Evolutionary conservation across 2,329 filamentous ascomycete species (phyloP).

Genomic region (Didymosphaeria variabile): DNA sequence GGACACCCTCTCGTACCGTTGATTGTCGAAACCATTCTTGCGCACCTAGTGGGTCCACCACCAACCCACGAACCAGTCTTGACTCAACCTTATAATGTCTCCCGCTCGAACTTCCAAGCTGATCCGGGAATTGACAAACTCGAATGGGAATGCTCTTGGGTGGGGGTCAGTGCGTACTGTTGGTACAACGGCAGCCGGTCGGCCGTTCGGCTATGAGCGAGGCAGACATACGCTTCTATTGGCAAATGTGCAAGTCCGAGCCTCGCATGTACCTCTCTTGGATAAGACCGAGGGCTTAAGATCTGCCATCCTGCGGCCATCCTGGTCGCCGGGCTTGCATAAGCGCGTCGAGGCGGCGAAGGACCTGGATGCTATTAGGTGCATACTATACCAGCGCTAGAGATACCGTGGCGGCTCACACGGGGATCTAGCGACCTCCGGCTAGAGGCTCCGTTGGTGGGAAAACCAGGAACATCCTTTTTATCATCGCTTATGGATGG

Average conservation of each 20-base stretch:
- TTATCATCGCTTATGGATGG: not conserved
- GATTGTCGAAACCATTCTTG: conserved; percentile 13
- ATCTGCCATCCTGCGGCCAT: not conserved
- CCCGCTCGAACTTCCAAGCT: not conserved
- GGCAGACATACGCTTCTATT: not conserved
- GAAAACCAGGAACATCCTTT: not conserved
- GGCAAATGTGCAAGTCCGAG: not conserved
- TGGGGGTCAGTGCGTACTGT: not conserved
- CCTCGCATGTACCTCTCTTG: not conserved
- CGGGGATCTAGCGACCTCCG: not conserved
- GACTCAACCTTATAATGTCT: not conserved
- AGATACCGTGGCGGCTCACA: not conserved
- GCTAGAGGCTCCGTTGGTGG: not conserved
- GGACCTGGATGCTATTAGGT: not conserved
- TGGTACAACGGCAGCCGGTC: not conserved
- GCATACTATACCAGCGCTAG: not conserved
- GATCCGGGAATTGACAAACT: conserved; percentile 1
- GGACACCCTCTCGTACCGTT: not conserved
- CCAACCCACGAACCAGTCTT: not conserved
- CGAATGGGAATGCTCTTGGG: not conserved
- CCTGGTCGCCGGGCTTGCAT: not conserved
- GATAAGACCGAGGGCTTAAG: not conserved
- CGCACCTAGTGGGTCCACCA: not conserved
- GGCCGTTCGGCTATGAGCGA: not conserved
- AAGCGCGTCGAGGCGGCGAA: too few species aligned